Conservation (phyloP, 106 monocot genomes). For the Cymbidium sinense region DNA sequence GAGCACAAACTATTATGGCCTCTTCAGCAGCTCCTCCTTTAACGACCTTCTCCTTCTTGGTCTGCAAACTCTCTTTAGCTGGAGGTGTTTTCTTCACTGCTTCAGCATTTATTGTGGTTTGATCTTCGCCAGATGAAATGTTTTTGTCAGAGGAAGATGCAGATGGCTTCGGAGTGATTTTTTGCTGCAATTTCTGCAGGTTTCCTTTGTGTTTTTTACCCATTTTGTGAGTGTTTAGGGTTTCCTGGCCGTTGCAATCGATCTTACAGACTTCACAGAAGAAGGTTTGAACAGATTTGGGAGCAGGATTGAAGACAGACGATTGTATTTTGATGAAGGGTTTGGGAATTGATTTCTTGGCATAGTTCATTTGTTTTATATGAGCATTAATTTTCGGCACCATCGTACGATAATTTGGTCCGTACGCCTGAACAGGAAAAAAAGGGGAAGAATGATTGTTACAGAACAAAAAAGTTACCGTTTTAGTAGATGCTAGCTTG, state of each 20-base stretch:
- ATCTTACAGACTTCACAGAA: constrained; percentile 34
- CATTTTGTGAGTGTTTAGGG: constrained; percentile 19
- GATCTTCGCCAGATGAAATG: not conserved
- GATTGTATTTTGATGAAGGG: not conserved
- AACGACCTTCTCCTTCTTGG: constrained; percentile 45
- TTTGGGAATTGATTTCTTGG: not conserved
- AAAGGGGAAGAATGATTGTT: not conserved
- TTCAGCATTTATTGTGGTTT: not conserved
- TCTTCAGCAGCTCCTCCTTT: constrained; percentile 32
- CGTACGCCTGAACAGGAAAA: not conserved
- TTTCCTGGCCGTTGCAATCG: constrained; percentile 24
- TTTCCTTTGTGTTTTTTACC: constrained; percentile 33
- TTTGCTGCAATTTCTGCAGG: constrained; percentile 14
- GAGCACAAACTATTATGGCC: constrained; percentile 33
- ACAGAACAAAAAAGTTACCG: not conserved
- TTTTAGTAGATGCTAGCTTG: not conserved
- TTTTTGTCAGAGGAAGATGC: not conserved
- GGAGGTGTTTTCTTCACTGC: not conserved
- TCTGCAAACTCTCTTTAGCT: constrained; percentile 25
- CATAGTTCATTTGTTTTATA: not conserved
- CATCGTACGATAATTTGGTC: not conserved
- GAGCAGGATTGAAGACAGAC: too few species aligned
- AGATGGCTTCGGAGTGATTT: constrained; percentile 12
- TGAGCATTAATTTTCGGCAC: not conserved
- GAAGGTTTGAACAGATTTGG: not conserved